Percentiles rank a stretch among this genome's conserved stretches.
These are phyloP conservation scores for Draba incana DNA, from an alignment of 345 rosid species.

Conservation along the genomic window DNA sequence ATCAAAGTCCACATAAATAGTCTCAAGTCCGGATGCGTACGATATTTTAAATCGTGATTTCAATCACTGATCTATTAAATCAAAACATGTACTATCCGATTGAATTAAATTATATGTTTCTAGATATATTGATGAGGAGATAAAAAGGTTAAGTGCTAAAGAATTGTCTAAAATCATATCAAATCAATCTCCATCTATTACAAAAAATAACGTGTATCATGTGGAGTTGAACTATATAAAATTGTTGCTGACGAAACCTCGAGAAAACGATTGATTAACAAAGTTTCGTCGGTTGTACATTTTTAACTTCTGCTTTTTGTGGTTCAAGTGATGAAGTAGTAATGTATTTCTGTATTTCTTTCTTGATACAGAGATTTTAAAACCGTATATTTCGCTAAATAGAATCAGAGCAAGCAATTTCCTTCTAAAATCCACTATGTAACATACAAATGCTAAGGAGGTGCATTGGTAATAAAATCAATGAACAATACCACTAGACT, in stretches of 20 bases:
- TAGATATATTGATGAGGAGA: constrained; percentile 5
- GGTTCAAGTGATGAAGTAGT: background rate
- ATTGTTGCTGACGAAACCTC: background rate
- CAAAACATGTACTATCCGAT: background rate
- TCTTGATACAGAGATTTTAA: background rate
- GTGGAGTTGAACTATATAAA: constrained; percentile 7
- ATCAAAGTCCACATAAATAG: background rate
- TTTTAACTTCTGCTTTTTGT: background rate
- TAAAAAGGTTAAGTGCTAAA: background rate
- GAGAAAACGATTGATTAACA: constrained; percentile 29
- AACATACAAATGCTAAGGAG: background rate
- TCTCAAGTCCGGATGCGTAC: constrained; percentile 1
- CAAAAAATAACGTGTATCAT: constrained; percentile 33
- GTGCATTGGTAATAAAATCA: background rate
- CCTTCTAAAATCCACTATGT: background rate
- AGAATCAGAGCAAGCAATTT: background rate
- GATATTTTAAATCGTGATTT: background rate
- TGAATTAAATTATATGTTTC: background rate
- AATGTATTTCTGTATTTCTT: constrained; percentile 3
- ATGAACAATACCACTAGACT: constrained; percentile 6
- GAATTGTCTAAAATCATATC: background rate
- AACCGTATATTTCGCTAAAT: background rate
- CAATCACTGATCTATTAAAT: background rate
- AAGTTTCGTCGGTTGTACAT: constrained; percentile 10
- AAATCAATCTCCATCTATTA: constrained; percentile 21